Conservation (phyloP, 176 grass and related monocot genomes). For the Thinopyrum elongatum region DNA sequence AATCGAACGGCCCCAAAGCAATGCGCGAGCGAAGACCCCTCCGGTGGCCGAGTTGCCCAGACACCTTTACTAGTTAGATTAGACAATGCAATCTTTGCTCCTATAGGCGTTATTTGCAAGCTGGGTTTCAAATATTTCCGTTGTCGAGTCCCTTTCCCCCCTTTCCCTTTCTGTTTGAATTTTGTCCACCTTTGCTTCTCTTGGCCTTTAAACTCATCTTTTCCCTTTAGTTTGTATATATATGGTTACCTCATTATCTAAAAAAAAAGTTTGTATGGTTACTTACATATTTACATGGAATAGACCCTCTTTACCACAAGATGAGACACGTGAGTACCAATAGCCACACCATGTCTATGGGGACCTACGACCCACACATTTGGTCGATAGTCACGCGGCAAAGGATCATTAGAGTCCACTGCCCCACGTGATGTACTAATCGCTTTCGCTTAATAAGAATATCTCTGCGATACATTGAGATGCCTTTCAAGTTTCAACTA, state of each 20-base stretch:
- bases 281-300: not conserved
- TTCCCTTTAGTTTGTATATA: not conserved
- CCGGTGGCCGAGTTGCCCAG: too few relatives aligned
- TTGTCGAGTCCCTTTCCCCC: constrained; percentile 3
- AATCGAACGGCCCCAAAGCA: too few relatives aligned
- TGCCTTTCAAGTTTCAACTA: constrained; percentile 39
- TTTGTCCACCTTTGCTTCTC: constrained; percentile 37
- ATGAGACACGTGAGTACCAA: constrained; percentile 35
- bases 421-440: constrained; percentile 52
- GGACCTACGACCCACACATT: constrained; percentile 29
- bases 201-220: constrained; percentile 23
- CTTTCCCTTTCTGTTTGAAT: constrained; percentile 36
- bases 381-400: constrained; percentile 41
- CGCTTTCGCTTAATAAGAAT: constrained; percentile 31
- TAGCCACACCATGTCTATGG: constrained; percentile 35
- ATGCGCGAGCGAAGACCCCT: too few relatives aligned
- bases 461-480: constrained; percentile 5
- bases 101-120: constrained; percentile 21
- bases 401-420: constrained; percentile 46
- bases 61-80: too few relatives aligned
- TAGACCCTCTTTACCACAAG: constrained; percentile 12
- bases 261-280: not conserved
- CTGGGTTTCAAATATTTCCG: constrained; percentile 38
- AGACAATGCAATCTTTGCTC: constrained; percentile 21
- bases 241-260: not conserved